Evolutionary conservation across 2,329 filamentous ascomycete genomes (phyloP), one percentile per base, ranked within the genome.

Genomic region (Hypoxylon sp.): DNA sequence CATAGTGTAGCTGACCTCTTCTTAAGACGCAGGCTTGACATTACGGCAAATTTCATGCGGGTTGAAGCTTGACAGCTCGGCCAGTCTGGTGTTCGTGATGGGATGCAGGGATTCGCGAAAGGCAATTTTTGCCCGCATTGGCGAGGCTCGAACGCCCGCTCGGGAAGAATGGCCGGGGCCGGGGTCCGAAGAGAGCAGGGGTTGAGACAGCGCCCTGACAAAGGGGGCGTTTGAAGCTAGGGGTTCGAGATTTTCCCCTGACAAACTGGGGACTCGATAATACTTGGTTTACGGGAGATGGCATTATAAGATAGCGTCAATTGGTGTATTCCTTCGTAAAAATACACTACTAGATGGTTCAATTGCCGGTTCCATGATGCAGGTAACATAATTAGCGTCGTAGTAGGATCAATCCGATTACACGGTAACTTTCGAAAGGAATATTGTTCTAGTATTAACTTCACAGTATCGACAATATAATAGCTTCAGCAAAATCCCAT

Each of bases 151-250:
- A 68, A 69, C 56, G 50, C 33, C 66, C 55, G 42, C 56, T 62
- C 57, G 62, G 61, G 60, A 65, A 63, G 22, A 37, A 31, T 65
- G 61, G 63, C 67, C 60, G 64, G 54, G 64, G 58, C 55, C 57
- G 39, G 59, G 68, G 57, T 68, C 61, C 54, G 59, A 63, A 47
- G 65, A 37, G 13, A 48, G 59, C 70, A 63, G 69, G 72, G 72
- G 70, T 70, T 74, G 73, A 75, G 72, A 75, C 74, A 73, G 33
- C 58, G 68, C 70, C 74, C 73, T 72, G 73, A 75, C 74, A 70
- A 70, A 70, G 65, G 69, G 56, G 65, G 57, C 69, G 74, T 75
- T 75, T 75, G 71, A 74, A 63, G 65, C 63, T 60, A 67, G 47
- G 63, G 64, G 52, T 22, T 64, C 63, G 37, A 70, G 13, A 57